A percentile compares a stretch with the other conserved stretches of the same genome.
phyloP scores from a whole-genome alignment of 441 rosid genomes.

The Kokia cookei region DNA sequence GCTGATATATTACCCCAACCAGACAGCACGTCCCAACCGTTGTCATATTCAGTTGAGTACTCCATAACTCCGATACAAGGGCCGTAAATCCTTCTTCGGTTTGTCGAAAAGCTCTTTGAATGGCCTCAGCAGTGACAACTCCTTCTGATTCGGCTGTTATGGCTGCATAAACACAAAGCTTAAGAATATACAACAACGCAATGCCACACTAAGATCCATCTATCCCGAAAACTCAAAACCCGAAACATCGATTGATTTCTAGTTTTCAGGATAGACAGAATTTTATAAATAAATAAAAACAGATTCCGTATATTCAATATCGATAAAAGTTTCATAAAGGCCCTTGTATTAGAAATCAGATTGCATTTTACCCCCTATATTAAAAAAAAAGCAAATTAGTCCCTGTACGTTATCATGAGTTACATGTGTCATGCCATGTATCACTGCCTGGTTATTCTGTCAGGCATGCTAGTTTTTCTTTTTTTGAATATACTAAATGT shows the following conservation, averaged over 20 bases:
- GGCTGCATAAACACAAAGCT: slow-evolving; percentile 82
- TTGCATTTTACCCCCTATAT: too few relatives aligned
- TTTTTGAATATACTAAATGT: too few relatives aligned
- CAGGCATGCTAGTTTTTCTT: too few relatives aligned
- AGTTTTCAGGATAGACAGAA: not conserved
- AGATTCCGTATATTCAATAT: too few relatives aligned
- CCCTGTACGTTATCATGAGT: too few relatives aligned
- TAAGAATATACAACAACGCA: slow-evolving; percentile 22
- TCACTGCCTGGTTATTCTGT: too few relatives aligned
- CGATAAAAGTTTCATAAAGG: too few relatives aligned
- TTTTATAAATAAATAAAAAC: too few relatives aligned
- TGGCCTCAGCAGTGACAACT: slow-evolving; percentile 60
- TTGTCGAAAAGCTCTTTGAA: slow-evolving; percentile 59
- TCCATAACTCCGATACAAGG: slow-evolving; percentile 60
- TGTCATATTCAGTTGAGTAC: slow-evolving; percentile 50
- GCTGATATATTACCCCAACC: slow-evolving; percentile 70
- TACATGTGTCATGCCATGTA: too few relatives aligned
- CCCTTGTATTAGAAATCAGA: too few relatives aligned
- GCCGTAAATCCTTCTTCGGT: slow-evolving; percentile 80
- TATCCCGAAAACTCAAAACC: not conserved
- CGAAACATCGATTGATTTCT: not conserved
- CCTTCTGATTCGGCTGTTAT: slow-evolving; percentile 61
- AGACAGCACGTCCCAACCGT: slow-evolving; percentile 77
- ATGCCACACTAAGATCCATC: not conserved
- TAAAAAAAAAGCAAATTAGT: too few relatives aligned